A percentile compares a stretch with the other conserved stretches of the same genome.
Evolutionary conservation across 2,329 filamentous ascomycete genomes (phyloP).

Genomic region (Emericellopsis cladophorae): DNA sequence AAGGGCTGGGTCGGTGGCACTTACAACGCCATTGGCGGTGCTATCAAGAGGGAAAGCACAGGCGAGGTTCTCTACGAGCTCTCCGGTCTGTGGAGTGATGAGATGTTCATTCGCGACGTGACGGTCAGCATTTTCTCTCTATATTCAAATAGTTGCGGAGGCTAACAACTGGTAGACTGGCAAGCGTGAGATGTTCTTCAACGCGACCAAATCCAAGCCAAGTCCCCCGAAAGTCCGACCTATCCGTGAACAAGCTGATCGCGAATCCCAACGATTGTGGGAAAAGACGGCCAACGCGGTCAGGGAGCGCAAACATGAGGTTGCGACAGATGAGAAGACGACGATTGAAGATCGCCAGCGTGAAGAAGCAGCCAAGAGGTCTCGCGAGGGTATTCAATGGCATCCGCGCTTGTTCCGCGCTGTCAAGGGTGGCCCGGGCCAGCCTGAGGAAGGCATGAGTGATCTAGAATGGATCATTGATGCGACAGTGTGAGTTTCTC

Average conservation of each 20-base stretch:
- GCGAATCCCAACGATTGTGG: slow-evolving; percentile 88
- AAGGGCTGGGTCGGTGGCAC: slow-evolving; percentile 95
- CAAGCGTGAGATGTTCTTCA: slow-evolving; percentile 80
- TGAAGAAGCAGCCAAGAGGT: slow-evolving; percentile 71
- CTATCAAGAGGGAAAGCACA: slow-evolving; percentile 77
- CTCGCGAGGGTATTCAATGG: slow-evolving; percentile 75
- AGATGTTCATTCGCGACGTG: slow-evolving; percentile 85
- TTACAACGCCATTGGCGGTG: slow-evolving; percentile 90
- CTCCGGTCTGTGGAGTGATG: slow-evolving; percentile 83
- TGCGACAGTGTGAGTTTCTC: slow-evolving; percentile 56
- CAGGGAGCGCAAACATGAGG: slow-evolving; percentile 71
- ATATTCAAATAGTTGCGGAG: slow-evolving; percentile 1
- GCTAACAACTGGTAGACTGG: slow-evolving; percentile 49
- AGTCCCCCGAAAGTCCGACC: slow-evolving; percentile 63
- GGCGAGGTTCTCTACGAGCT: slow-evolving; percentile 85
- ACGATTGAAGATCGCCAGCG: slow-evolving; percentile 88
- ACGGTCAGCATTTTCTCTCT: slow-evolving; percentile 36
- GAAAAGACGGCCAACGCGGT: slow-evolving; percentile 69
- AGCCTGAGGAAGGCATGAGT: slow-evolving; percentile 68
- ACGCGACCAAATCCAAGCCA: slow-evolving; percentile 67
- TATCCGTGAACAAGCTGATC: slow-evolving; percentile 73
- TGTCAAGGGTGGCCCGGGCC: slow-evolving; percentile 58
- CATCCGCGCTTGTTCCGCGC: slow-evolving; percentile 71
- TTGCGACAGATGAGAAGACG: slow-evolving; percentile 92
- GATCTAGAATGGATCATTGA: slow-evolving; percentile 93